A percentile compares a stretch with the other conserved stretches of the same genome.
Evolutionary conservation across 2,329 filamentous ascomycete genomes (phyloP).

Genomic region (Laburnicola sp.): DNA sequence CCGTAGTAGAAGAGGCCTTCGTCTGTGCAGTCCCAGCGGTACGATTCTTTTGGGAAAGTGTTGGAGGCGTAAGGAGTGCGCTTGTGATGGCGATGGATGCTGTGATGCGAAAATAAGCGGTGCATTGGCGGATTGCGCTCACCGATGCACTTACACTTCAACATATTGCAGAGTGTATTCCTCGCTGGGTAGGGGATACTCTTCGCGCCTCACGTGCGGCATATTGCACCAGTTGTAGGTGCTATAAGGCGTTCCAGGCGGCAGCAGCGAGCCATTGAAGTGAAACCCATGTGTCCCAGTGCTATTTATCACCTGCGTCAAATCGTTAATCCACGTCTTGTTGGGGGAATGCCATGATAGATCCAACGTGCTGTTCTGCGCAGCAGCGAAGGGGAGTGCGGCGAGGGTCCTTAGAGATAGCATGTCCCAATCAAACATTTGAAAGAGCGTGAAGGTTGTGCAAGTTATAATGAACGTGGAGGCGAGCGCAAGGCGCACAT

Average conservation of each 20-base stretch:
- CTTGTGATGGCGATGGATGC: constrained; percentile 84
- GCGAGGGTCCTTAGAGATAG: constrained; percentile 15
- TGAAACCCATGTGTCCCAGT: constrained; percentile 72
- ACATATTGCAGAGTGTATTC: constrained; percentile 73
- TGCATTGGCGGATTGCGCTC: too few relatives aligned
- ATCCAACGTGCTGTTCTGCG: constrained; percentile 27
- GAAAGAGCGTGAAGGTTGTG: constrained; percentile 25
- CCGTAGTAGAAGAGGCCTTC: constrained; percentile 71
- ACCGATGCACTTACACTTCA: constrained; percentile 62
- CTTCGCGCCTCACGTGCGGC: constrained; percentile 72
- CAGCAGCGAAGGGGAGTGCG: constrained; percentile 21
- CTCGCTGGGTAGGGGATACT: constrained; percentile 61
- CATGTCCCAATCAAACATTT: constrained; percentile 28
- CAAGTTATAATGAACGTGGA: constrained; percentile 21
- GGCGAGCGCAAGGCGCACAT: constrained; percentile 17
- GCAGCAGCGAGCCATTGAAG: constrained; percentile 67
- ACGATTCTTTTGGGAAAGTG: constrained; percentile 72
- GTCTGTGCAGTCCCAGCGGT: constrained; percentile 73
- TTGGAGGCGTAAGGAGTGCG: constrained; percentile 79
- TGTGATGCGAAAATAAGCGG: constrained; percentile 11
- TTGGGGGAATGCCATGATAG: constrained; percentile 43
- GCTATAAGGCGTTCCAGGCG: constrained; percentile 58
- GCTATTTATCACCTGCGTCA: constrained; percentile 60
- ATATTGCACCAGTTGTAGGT: constrained; percentile 85
- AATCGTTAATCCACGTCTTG: constrained; percentile 60